Evolutionary conservation across 108 stramenopile genomes (phyloP).

Genomic region (Aureococcus anophagefferens): DNA sequence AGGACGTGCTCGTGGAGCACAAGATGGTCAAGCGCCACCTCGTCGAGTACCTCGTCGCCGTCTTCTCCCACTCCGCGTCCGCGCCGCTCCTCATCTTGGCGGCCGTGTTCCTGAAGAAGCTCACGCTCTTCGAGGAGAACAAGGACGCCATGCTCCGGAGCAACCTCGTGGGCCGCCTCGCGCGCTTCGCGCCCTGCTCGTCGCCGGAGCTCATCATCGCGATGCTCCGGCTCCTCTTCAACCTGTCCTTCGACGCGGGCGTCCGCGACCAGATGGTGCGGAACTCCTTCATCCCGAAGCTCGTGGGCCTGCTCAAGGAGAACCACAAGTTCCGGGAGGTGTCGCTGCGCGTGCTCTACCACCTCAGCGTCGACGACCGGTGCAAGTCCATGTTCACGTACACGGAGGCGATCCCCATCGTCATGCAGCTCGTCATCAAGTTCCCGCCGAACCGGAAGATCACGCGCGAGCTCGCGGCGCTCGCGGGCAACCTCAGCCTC

Average conservation of each 20-base stretch:
- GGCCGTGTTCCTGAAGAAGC: constrained; percentile 46
- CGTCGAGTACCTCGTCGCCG: constrained; percentile 6
- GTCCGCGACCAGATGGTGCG: constrained; percentile 27
- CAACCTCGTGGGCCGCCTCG: constrained; percentile 9
- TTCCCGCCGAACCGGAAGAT: constrained; percentile 31
- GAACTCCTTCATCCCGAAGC: constrained; percentile 25
- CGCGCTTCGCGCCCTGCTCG: constrained; percentile 33
- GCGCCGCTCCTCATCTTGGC: constrained; percentile 28
- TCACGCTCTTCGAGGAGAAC: constrained; percentile 44
- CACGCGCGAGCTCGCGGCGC: constrained; percentile 44
- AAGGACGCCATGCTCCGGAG: constrained; percentile 26
- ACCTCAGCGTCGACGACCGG: constrained; percentile 42
- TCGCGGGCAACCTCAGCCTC: constrained; percentile 44
- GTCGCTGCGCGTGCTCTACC: constrained; percentile 43
- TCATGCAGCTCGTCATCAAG: constrained; percentile 42
- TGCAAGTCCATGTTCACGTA: constrained; percentile 12
- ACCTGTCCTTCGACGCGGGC: constrained; percentile 44
- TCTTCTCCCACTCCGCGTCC: background rate
- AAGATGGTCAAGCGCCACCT: constrained; percentile 41
- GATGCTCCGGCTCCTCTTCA: constrained; percentile 40
- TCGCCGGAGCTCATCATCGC: constrained; percentile 28
- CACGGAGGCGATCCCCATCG: constrained; percentile 39
- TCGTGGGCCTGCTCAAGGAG: constrained; percentile 39
- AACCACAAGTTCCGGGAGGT: constrained; percentile 27
- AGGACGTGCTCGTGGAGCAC: constrained; percentile 39